Percentiles rank a stretch among this genome's conserved stretches.
These are phyloP conservation scores for Esteya vermicola DNA, from an alignment of 2,329 filamentous ascomycete genomes.

Conservation along the genomic window DNA sequence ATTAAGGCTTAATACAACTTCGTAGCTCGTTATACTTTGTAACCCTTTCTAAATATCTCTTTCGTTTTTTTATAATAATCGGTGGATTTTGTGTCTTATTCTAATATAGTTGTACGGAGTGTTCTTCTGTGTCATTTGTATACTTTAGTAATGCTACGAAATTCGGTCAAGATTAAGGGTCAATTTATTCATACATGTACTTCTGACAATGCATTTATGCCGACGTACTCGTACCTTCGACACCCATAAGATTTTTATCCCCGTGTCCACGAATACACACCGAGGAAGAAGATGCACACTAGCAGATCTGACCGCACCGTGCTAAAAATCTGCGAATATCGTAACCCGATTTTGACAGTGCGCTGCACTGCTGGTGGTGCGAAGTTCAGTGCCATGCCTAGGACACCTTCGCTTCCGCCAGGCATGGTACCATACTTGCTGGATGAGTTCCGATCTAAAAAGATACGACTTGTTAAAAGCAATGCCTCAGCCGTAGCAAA, in stretches of 20 bases:
- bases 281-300: conserved; percentile 63
- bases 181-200: too few species aligned
- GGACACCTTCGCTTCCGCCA: conserved; percentile 33
- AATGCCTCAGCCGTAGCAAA: conserved; percentile 66
- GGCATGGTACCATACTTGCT: background rate
- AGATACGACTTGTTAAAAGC: conserved; percentile 56
- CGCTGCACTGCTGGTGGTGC: conserved; percentile 50
- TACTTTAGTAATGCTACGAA: too few species aligned
- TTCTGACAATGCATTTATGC: too few species aligned
- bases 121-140: too few species aligned
- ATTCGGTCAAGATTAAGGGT: too few species aligned
- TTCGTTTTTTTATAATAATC: too few species aligned
- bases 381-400: conserved; percentile 50
- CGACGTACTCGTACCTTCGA: too few species aligned
- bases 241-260: background rate
- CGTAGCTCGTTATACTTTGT: too few species aligned
- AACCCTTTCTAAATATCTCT: too few species aligned
- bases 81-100: too few species aligned
- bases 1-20: too few species aligned
- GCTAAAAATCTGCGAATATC: conserved; percentile 57
- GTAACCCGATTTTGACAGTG: conserved; percentile 44
- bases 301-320: conserved; percentile 62
- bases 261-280: conserved; percentile 35
- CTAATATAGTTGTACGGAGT: too few species aligned
- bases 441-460: conserved; percentile 39